Conservation (phyloP, 495 filamentous ascomycete species). For the Hypoxylon subgilvum region DNA sequence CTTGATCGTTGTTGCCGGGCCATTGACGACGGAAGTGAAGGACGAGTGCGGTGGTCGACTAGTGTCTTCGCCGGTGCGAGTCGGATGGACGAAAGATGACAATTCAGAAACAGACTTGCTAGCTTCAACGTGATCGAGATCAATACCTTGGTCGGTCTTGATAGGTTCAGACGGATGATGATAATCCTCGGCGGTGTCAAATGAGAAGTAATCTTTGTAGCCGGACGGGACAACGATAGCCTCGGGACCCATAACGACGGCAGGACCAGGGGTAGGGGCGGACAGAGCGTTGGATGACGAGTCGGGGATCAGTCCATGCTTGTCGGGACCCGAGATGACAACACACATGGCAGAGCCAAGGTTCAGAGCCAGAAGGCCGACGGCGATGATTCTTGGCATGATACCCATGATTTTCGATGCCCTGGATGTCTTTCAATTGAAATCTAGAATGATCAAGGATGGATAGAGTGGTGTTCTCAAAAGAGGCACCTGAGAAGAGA, state of each 20-base stretch:
- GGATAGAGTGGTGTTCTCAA: too few species aligned
- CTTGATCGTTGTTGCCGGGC: not conserved
- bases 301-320: conserved; percentile 1
- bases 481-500: conserved; percentile 1
- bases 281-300: not conserved
- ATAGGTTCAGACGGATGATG: too few species aligned
- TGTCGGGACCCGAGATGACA: not conserved
- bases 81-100: not conserved
- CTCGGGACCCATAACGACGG: not conserved
- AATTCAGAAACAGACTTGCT: too few species aligned
- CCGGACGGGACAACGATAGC: not conserved
- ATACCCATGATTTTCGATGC: conserved; percentile 1
- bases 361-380: conserved; percentile 32
- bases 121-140: too few species aligned
- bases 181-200: too few species aligned
- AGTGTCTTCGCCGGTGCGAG: too few species aligned
- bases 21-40: too few species aligned
- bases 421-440: too few species aligned
- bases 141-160: too few species aligned
- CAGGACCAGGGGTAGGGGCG: not conserved
- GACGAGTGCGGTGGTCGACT: too few species aligned
- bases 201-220: too few species aligned
- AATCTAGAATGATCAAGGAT: too few species aligned
- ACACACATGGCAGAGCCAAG: conserved; percentile 7
- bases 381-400: conserved; percentile 9